These are phyloP conservation scores for Tolypocladium endophyticum DNA, from an alignment of 2,329 filamentous ascomycete species.

Conservation along the genomic window DNA sequence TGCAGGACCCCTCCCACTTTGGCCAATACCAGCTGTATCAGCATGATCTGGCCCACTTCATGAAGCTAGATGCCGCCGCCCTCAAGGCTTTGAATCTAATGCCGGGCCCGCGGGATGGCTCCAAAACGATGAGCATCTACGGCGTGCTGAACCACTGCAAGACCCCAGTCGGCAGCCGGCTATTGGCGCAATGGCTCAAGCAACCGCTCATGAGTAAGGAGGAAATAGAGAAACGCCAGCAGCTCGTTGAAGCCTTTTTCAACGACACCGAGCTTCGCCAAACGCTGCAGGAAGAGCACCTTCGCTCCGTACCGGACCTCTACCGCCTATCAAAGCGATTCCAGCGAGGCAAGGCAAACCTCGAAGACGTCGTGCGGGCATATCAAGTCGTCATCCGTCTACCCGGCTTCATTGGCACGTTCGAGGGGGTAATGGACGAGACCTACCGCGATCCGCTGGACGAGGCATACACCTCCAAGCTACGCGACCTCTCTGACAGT, in stretches of 20 bases:
- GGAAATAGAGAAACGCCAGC: constrained; percentile 85
- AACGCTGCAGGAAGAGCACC: constrained; percentile 92
- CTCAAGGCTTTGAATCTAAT: constrained; percentile 92
- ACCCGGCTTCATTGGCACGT: constrained; percentile 77
- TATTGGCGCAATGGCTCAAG: constrained; percentile 94
- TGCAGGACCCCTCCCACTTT: constrained; percentile 90
- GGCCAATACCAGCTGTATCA: constrained; percentile 96
- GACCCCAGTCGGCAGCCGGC: constrained; percentile 79
- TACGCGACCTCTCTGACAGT: constrained; percentile 65
- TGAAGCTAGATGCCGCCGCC: constrained; percentile 95
- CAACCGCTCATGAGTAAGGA: constrained; percentile 87
- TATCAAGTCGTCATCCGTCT: constrained; percentile 92
- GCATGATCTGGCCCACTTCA: constrained; percentile 91
- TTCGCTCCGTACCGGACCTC: constrained; percentile 85
- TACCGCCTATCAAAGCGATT: constrained; percentile 92
- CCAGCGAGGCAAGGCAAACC: constrained; percentile 77
- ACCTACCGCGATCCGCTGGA: constrained; percentile 81
- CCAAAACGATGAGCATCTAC: constrained; percentile 96
- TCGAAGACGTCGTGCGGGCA: constrained; percentile 90
- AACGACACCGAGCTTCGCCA: constrained; percentile 87
- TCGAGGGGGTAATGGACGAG: constrained; percentile 94
- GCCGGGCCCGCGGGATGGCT: constrained; percentile 86
- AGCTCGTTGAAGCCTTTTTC: constrained; percentile 90
- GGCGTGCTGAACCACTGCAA: constrained; percentile 96
- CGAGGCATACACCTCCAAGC: constrained; percentile 73